phyloP scores from a whole-genome alignment of 768 basidiomycete genomes.

The Suillus ampliporus region DNA sequence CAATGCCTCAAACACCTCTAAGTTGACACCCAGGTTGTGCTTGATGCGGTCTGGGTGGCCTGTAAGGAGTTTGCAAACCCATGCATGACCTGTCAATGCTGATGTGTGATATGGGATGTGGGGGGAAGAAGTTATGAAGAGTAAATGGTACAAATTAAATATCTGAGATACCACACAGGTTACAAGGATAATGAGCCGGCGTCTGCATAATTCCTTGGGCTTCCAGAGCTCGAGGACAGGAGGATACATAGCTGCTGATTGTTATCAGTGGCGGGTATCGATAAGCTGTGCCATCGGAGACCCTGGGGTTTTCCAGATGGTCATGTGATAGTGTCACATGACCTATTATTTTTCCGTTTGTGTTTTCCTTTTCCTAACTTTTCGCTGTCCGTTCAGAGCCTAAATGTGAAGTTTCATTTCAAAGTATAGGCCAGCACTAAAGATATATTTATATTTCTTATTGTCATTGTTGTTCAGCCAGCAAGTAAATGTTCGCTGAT shows the following conservation, averaged over 20 bases:
- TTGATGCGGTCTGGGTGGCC: constrained; percentile 29
- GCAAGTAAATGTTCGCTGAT: too few relatives aligned
- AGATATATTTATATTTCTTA: too few relatives aligned
- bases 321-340: not conserved
- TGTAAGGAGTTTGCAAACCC: constrained; percentile 27
- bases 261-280: too few relatives aligned
- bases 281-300: too few relatives aligned
- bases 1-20: constrained; percentile 28
- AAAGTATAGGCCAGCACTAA: too few relatives aligned
- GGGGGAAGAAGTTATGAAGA: not conserved
- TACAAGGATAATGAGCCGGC: not conserved
- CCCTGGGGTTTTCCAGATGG: too few relatives aligned
- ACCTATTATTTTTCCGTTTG: not conserved
- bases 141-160: not conserved
- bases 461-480: too few relatives aligned
- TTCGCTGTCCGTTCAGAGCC: not conserved
- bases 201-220: not conserved
- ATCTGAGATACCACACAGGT: not conserved
- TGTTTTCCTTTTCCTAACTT: not conserved
- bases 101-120: constrained; percentile 28
- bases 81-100: constrained; percentile 26
- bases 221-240: not conserved
- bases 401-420: too few relatives aligned
- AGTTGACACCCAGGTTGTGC: constrained; percentile 24
- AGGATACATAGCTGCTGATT: not conserved